Evolutionary conservation across 352 stramenopile genomes (phyloP).

Genomic region (Globisporangium orthogonon): DNA sequence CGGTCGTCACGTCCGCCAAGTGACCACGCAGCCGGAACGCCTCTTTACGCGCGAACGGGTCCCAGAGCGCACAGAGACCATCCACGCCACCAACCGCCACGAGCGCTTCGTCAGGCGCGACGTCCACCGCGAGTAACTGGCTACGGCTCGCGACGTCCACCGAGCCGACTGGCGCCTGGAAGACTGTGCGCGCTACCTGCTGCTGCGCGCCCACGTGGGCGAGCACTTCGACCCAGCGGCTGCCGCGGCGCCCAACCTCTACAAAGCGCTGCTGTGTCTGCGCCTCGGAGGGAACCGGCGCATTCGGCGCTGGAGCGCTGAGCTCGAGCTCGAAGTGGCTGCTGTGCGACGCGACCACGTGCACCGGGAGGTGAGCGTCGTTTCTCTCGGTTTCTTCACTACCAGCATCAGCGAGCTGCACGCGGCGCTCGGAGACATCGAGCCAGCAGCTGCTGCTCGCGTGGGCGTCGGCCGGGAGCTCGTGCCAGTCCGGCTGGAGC

Average conservation of each 20-base stretch:
- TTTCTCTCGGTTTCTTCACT: not conserved
- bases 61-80: conserved; percentile 46
- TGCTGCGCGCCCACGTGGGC: conserved; percentile 12
- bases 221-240: conserved; percentile 44
- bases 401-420: conserved; percentile 4
- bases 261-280: conserved; percentile 15
- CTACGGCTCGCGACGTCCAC: conserved; percentile 8
- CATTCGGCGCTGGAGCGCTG: not conserved
- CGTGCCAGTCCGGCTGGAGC: conserved; percentile 59
- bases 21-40: conserved; percentile 40
- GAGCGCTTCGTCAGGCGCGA: conserved; percentile 40
- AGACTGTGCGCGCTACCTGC: conserved; percentile 26
- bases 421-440: conserved; percentile 44
- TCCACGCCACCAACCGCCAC: conserved; percentile 49
- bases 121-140: conserved; percentile 46
- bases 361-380: conserved; percentile 3
- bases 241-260: conserved; percentile 25
- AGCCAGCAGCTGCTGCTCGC: conserved; percentile 26
- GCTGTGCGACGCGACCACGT: conserved; percentile 17
- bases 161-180: conserved; percentile 42
- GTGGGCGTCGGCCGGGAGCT: conserved; percentile 8
- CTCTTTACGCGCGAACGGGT: conserved; percentile 19
- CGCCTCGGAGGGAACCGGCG: not conserved
- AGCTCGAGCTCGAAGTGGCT: conserved; percentile 40
- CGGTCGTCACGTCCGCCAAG: conserved; percentile 48